These are phyloP conservation scores for Anisogramma anomala DNA, from an alignment of 2,329 filamentous ascomycete genomes.

Conservation along the genomic window DNA sequence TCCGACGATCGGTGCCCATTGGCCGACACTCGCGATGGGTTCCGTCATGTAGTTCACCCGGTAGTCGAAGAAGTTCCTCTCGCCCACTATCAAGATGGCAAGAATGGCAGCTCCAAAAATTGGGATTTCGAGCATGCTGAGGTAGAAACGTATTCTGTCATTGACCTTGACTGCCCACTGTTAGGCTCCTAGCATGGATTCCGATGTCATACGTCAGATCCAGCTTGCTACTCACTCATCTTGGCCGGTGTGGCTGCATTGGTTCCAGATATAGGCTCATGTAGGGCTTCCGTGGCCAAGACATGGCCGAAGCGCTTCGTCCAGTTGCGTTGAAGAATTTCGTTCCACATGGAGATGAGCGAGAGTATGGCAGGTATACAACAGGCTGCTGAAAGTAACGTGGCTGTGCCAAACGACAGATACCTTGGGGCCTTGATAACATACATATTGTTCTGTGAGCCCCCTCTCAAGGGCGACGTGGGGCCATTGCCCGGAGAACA, in stretches of 20 bases:
- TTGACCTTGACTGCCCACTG: conserved; percentile 46
- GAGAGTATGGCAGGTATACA: conserved; percentile 54
- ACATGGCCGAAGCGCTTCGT: conserved; percentile 30
- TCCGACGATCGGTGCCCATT: conserved; percentile 50
- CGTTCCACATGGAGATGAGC: conserved; percentile 50
- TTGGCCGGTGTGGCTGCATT: conserved; percentile 40
- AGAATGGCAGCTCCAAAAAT: conserved; percentile 48
- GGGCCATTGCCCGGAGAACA: conserved; percentile 38
- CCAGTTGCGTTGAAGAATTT: conserved; percentile 53
- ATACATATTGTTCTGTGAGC: conserved; percentile 48
- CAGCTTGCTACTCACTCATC: no score
- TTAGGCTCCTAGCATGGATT: no score
- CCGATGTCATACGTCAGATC: no score
- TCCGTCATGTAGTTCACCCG: conserved; percentile 49
- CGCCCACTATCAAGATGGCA: conserved; percentile 48
- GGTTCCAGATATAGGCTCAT: conserved; percentile 38
- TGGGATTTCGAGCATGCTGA: conserved; percentile 45
- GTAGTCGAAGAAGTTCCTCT: conserved; percentile 50
- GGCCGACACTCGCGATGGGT: conserved; percentile 47
- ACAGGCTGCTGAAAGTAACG: conserved; percentile 50
- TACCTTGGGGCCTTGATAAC: conserved; percentile 45
- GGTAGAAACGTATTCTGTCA: conserved; percentile 38
- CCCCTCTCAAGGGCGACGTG: conserved; percentile 41
- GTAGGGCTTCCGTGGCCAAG: conserved; percentile 14
- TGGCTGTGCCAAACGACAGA: conserved; percentile 47